Conservation (phyloP, 306 rosid genomes). For the Rubus parviflorus region DNA sequence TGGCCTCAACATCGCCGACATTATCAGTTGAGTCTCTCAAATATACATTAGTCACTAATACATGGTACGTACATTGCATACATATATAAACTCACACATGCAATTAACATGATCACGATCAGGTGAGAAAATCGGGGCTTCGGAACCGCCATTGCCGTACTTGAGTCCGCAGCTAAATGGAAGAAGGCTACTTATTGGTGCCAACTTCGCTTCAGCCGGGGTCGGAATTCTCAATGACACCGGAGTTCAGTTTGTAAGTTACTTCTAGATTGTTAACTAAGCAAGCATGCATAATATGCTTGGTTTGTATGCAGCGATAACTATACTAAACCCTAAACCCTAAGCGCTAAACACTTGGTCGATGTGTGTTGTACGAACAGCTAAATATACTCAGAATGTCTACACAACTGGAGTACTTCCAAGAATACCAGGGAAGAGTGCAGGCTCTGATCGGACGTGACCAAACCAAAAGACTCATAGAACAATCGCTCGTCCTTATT, state of each 20-base stretch:
- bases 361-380: slow-evolving; percentile 30
- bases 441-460: slow-evolving; percentile 35
- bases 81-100: neutral
- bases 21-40: slow-evolving; percentile 44
- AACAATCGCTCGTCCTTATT: slow-evolving; percentile 57
- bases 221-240: slow-evolving; percentile 84
- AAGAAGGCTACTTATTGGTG: slow-evolving; percentile 55
- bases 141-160: slow-evolving; percentile 56
- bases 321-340: neutral
- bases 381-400: slow-evolving; percentile 62
- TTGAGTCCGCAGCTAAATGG: slow-evolving; percentile 66
- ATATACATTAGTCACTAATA: neutral
- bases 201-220: slow-evolving; percentile 83
- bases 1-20: slow-evolving; percentile 66
- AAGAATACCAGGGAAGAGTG: slow-evolving; percentile 56
- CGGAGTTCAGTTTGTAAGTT: slow-evolving; percentile 72
- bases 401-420: slow-evolving; percentile 55
- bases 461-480: slow-evolving; percentile 36
- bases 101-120: neutral
- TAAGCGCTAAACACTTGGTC: neutral
- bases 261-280: neutral
- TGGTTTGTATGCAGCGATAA: neutral
- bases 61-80: neutral
- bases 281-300: neutral
- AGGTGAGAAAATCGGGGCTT: slow-evolving; percentile 56